Evolutionary conservation across 1,284 basidiomycete species (phyloP).

Genomic region (Sanghuangporus sanghuang): DNA sequence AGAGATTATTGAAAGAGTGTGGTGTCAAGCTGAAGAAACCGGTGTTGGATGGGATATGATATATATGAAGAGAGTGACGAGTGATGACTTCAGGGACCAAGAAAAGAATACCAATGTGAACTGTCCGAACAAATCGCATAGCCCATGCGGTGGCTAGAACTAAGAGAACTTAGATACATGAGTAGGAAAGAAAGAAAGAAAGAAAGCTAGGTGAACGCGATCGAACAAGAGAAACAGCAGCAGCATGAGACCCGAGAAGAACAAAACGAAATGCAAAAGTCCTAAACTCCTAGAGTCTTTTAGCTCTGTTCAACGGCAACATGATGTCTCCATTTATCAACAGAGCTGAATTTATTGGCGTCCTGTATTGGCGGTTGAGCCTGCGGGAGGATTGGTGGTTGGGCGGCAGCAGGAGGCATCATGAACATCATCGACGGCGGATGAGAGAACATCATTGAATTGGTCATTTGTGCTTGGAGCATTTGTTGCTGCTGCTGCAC

Average conservation of each 20-base stretch:
- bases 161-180: not conserved
- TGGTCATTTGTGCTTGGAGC: constrained; percentile 71
- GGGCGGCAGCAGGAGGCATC: constrained; percentile 26
- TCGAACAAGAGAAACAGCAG: not conserved
- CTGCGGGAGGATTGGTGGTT: constrained; percentile 32
- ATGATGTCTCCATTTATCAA: constrained; percentile 75
- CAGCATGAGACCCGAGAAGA: not conserved
- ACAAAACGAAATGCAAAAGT: constrained; percentile 15
- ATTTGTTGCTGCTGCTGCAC: constrained; percentile 60
- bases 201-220: not conserved
- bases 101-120: not conserved
- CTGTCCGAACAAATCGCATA: not conserved
- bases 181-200: not conserved
- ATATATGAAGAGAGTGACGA: not conserved
- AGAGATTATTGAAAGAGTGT: not conserved
- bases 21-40: too few relatives aligned
- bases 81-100: not conserved
- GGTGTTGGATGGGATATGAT: not conserved
- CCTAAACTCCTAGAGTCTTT: not conserved
- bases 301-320: constrained; percentile 57
- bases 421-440: constrained; percentile 60
- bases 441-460: constrained; percentile 63
- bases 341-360: constrained; percentile 56
- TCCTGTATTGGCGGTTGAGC: constrained; percentile 43
- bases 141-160: too few relatives aligned